Conservation (phyloP, 805 yeast species). For the Schwanniomyces sp. region DNA sequence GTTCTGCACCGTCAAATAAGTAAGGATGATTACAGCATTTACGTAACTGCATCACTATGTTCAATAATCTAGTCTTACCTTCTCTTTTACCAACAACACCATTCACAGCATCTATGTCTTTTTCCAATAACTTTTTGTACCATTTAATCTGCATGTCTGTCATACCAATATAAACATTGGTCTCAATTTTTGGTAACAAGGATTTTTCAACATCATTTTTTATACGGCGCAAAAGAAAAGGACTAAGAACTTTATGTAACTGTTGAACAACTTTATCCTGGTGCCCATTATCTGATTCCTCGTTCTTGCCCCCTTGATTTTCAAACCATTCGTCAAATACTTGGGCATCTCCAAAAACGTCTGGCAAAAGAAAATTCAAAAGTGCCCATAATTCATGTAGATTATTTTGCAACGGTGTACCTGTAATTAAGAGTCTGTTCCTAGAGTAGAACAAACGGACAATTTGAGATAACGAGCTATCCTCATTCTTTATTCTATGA, state of each 20-base stretch:
- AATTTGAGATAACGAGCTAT: constrained; percentile 87
- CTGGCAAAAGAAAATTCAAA: constrained; percentile 85
- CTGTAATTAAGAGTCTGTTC: constrained; percentile 84
- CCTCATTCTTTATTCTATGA: constrained; percentile 94
- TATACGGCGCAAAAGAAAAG: constrained; percentile 85
- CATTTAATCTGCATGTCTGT: constrained; percentile 91
- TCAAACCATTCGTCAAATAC: constrained; percentile 94
- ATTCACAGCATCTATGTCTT: constrained; percentile 94
- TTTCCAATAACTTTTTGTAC: constrained; percentile 86
- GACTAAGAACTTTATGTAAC: constrained; percentile 82
- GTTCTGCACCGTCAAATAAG: constrained; percentile 98
- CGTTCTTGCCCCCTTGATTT: constrained; percentile 40
- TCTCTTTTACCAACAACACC: constrained; percentile 95
- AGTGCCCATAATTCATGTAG: constrained; percentile 96
- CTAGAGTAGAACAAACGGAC: constrained; percentile 84
- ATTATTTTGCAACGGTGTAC: constrained; percentile 94
- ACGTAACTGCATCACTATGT: constrained; percentile 94
- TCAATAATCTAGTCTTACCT: constrained; percentile 84
- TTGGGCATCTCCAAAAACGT: constrained; percentile 89
- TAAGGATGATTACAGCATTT: constrained; percentile 98
- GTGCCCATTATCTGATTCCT: constrained; percentile 32
- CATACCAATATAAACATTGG: constrained; percentile 91
- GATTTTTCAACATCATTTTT: constrained; percentile 93
- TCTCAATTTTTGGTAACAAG: constrained; percentile 84
- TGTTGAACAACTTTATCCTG: constrained; percentile 87